Percentiles rank a stretch among this genome's conserved stretches.
Conservation (phyloP, 352 stramenopile genomes). For the Phytophthora macrochlamydospora region DNA sequence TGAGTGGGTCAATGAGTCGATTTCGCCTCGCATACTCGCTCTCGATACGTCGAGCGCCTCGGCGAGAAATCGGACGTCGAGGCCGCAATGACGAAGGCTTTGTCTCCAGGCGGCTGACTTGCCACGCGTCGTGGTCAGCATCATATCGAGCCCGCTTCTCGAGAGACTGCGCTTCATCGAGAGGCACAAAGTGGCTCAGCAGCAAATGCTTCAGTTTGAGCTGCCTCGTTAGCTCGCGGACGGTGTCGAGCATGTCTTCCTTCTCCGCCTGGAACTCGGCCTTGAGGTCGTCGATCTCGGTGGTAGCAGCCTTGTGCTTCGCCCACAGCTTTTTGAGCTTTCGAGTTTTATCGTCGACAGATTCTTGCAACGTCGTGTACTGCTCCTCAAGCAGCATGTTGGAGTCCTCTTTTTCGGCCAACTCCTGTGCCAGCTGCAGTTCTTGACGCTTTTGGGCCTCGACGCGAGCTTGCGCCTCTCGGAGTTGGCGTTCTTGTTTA, state of each 20-base stretch:
- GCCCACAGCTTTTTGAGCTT: constrained; percentile 96
- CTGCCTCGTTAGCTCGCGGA: constrained; percentile 93
- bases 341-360: constrained; percentile 94
- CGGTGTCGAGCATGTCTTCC: constrained; percentile 95
- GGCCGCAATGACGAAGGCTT: constrained; percentile 55
- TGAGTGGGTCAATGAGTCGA: constrained; percentile 85
- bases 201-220: constrained; percentile 96
- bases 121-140: constrained; percentile 90
- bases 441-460: constrained; percentile 84
- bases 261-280: constrained; percentile 94
- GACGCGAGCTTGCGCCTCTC: constrained; percentile 90
- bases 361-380: constrained; percentile 88
- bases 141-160: constrained; percentile 90
- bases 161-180: constrained; percentile 68
- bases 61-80: constrained; percentile 65
- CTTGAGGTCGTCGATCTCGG: constrained; percentile 93
- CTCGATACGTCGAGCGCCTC: constrained; percentile 83
- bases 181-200: constrained; percentile 88
- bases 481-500: constrained; percentile 93
- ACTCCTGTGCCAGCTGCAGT: constrained; percentile 84
- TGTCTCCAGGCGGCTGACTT: constrained; percentile 73
- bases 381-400: constrained; percentile 93
- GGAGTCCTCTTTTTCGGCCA: constrained; percentile 94
- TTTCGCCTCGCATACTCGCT: constrained; percentile 90
- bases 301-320: constrained; percentile 92